Conservation (phyloP, 1,284 basidiomycete species). For the Phenoliferia sp. region DNA sequence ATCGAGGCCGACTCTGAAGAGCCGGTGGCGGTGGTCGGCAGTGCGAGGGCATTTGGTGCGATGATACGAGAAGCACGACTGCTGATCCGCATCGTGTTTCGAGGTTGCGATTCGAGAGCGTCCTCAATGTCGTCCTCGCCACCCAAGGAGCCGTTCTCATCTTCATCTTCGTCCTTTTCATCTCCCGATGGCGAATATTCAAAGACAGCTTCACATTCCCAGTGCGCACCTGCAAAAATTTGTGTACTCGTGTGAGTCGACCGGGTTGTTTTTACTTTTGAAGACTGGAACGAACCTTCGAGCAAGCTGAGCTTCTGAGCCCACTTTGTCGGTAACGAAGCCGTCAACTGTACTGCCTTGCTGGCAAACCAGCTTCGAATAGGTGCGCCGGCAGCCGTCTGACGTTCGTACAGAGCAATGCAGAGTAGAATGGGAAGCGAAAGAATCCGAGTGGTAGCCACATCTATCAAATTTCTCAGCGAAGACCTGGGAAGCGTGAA, state of each 20-base stretch:
- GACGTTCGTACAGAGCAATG: constrained; percentile 74
- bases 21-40: background rate
- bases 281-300: constrained; percentile 14
- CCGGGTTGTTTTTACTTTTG: background rate
- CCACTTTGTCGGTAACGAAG: constrained; percentile 16
- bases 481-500: constrained; percentile 1
- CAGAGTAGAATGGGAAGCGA: constrained; percentile 70
- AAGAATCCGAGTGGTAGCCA: constrained; percentile 41
- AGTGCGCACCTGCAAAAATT: constrained; percentile 19
- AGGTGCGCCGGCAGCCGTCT: constrained; percentile 9
- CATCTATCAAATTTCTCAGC: constrained; percentile 7
- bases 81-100: constrained; percentile 2
- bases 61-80: constrained; percentile 12
- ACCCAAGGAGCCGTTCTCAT: constrained; percentile 5
- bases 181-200: constrained; percentile 28
- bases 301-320: constrained; percentile 24
- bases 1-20: background rate
- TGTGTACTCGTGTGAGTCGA: background rate
- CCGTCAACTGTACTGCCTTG: constrained; percentile 6
- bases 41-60: background rate
- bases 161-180: constrained; percentile 24
- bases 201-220: constrained; percentile 34
- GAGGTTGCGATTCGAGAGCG: constrained; percentile 2
- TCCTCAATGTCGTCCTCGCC: constrained; percentile 25
- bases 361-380: constrained; percentile 5